A percentile compares a stretch with the other conserved stretches of the same genome.
Conservation (phyloP, 2,329 filamentous ascomycete species). For the Grosmannia penicillata region DNA sequence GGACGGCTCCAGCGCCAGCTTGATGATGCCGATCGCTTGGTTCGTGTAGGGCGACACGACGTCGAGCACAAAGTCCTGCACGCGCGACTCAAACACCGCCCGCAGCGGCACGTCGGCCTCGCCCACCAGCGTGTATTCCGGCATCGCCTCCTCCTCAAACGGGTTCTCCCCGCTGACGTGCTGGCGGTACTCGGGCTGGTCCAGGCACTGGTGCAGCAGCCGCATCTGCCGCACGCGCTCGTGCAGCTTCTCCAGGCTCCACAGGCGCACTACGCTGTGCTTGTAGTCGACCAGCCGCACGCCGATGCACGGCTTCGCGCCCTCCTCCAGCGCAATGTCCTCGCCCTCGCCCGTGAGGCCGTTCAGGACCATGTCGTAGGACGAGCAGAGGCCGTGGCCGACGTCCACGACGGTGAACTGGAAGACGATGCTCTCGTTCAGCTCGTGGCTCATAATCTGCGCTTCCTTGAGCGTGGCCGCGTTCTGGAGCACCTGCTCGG, state of each 20-base stretch:
- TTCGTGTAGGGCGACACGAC: conserved; percentile 86
- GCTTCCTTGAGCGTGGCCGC: conserved; percentile 85
- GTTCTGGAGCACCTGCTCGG: conserved; percentile 78
- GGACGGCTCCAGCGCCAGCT: conserved; percentile 82
- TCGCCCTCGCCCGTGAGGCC: conserved; percentile 75
- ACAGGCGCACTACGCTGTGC: conserved; percentile 72
- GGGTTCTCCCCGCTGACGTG: conserved; percentile 89
- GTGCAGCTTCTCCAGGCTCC: conserved; percentile 87
- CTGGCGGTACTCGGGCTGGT: conserved; percentile 85
- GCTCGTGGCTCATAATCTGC: conserved; percentile 93
- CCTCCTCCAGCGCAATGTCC: conserved; percentile 65
- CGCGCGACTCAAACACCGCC: conserved; percentile 85
- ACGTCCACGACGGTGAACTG: conserved; percentile 87
- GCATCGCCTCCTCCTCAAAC: conserved; percentile 81
- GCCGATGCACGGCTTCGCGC: conserved; percentile 78
- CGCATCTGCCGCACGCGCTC: conserved; percentile 83
- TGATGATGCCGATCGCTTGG: conserved; percentile 79
- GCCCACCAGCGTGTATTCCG: conserved; percentile 80
- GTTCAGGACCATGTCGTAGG: conserved; percentile 92
- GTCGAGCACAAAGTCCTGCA: conserved; percentile 87
- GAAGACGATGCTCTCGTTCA: conserved; percentile 85
- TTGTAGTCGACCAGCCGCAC: conserved; percentile 86
- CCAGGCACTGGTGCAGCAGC: conserved; percentile 91
- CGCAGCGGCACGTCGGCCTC: conserved; percentile 85
- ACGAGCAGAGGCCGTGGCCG: conserved; percentile 79